Evolutionary conservation across 371 early-diverging fungal genomes (phyloP).

Genomic region (Nosema granulosis): DNA sequence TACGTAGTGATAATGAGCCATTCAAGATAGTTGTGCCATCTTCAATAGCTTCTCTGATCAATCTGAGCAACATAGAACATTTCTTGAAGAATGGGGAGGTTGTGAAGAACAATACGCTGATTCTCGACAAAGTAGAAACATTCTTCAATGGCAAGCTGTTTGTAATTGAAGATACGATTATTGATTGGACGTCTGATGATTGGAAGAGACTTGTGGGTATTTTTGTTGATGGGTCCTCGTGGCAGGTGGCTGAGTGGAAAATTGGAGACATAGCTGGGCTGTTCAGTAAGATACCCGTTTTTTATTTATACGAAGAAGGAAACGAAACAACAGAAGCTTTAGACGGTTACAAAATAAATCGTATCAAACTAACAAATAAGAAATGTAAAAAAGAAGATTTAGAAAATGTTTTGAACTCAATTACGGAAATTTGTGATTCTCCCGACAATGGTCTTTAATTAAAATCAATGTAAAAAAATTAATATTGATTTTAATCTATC

Average conservation of each 20-base stretch:
- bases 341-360: too few relatives aligned
- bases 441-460: too few relatives aligned
- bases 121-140: slow-evolving; percentile 20
- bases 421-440: too few relatives aligned
- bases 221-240: slow-evolving; percentile 76
- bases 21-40: slow-evolving; percentile 40
- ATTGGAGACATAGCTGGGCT: slow-evolving; percentile 31
- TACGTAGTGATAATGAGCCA: not conserved
- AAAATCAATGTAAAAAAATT: too few relatives aligned
- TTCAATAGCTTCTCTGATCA: slow-evolving; percentile 29
- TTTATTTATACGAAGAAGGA: slow-evolving; percentile 4
- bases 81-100: slow-evolving; percentile 19
- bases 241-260: slow-evolving; percentile 85
- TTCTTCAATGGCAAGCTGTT: not conserved
- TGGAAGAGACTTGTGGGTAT: slow-evolving; percentile 79
- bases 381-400: too few relatives aligned
- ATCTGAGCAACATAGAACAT: slow-evolving; percentile 29
- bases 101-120: not conserved
- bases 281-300: slow-evolving; percentile 30
- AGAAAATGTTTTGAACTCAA: too few relatives aligned
- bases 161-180: slow-evolving; percentile 35
- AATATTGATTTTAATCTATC: too few relatives aligned
- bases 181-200: slow-evolving; percentile 39
- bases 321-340: too few relatives aligned
- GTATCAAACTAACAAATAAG: too few relatives aligned